Evolutionary conservation across 495 filamentous ascomycete species (phyloP), one percentile per base, ranked within the genome.

Genomic region (Acidomyces sp.): DNA sequence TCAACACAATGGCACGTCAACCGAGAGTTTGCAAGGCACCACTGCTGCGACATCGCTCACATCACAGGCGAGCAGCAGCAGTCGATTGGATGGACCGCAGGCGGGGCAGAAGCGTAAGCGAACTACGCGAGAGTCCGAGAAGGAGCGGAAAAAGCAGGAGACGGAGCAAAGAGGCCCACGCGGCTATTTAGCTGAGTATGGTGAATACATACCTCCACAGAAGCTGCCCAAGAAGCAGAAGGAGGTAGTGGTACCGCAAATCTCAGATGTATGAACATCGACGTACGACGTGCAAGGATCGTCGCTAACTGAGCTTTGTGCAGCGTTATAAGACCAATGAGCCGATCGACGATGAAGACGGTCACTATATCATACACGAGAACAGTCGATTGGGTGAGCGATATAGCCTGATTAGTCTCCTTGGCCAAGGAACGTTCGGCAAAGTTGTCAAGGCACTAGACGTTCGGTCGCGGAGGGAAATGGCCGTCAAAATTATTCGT

Each of bases 391-490:
- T 97, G 26, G 93, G 88, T 33, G 75, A 88, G 19, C 69, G 82
- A 77, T 97, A 97, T 61, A 72, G 80, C 60, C 86, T 97, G 46
- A 65, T 78, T 45, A 79, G 79, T 53, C 71, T 95, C 17, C 78
- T 97, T 7, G 90, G 90, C 18, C 90, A 97, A 62, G 90, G 90
- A 31, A 97, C 90, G 0, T 97, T 97, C 55, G 90, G 90, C 37
- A 97, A 97, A 61, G 90, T 97, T 11, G 88, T 97, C 6, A 82
- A 93, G 58, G 90, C 90, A 26, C 76, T 71, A 45, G 90, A 97
- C 55, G 74, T 75, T 45, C 69, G 69, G 41, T 72, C 74, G 39
- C 74, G 75, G 41, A 77, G 80, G 41, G 72, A 80, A 38, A 90
- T 88, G 48, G 90, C 90, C 20, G 82, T 97, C 56, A 97, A 97